Evolutionary conservation across 2,329 filamentous ascomycete species (phyloP), one percentile per base, ranked within the genome.

Genomic region (Botryotinia calthae): DNA sequence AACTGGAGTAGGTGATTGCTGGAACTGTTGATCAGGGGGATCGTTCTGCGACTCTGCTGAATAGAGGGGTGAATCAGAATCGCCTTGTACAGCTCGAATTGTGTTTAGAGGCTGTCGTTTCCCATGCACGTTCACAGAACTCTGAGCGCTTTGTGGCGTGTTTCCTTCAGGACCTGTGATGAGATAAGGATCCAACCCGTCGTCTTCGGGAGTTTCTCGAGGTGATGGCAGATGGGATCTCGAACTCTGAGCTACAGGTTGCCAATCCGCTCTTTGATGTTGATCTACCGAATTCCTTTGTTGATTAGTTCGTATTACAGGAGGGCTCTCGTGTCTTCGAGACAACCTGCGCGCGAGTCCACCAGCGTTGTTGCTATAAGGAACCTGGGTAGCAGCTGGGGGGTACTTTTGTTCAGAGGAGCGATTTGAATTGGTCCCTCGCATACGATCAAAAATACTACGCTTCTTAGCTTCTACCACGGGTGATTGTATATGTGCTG

Each of bases 331-430:
- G 87, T 80, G 86, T 82, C 78, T 87, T 84, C 82, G 89, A 62
- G 89, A 90, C 46, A 86, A 84, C 76, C 87, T 84, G 75, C 87
- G 87, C 76, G 81, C 83, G 65, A 89, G 81, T 68, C 84, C 84
- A 65, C 81, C 76, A 73, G 82, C 83, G 78, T 85, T 86, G 78
- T 87, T 85, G 84, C 87, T 86, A 46, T 68, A 61, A 4, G 51
- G 31, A 25, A 42, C 63, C 67, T 68, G 70, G 22, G 74, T 71
- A 18, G 75, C 56, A 65, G 70, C 68, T 40, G 74, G 46, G 48
- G 75, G 70, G 28, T 76, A 66, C 54, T 72, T 68, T 75, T 79
- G 72, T 58, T 79, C 78, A 18, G 76, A 74, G 44, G 71, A 70
- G 42, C 77, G 78, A 66, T 74, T 77, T 54, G 77, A 75, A 61